Conservation (phyloP, 2,329 filamentous ascomycete species). For the Cordyceps farinosa region DNA sequence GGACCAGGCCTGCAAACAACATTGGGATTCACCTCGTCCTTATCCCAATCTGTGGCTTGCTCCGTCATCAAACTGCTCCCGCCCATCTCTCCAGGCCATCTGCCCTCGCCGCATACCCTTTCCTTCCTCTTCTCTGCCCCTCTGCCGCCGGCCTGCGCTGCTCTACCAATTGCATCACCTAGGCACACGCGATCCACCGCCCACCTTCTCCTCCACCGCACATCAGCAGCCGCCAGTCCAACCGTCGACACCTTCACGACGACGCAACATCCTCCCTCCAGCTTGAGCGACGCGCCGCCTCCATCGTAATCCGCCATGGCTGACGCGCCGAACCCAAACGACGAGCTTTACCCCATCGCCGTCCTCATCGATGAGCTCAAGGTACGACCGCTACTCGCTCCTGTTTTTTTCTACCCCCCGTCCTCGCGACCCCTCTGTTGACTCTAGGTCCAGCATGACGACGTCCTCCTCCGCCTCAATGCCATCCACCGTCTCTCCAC, state of each 20-base stretch:
- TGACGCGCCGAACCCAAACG: slow-evolving; percentile 83
- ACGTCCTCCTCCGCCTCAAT: slow-evolving; percentile 95
- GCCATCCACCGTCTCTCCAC: slow-evolving; percentile 97
- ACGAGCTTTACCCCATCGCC: slow-evolving; percentile 99
- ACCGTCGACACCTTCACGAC: slow-evolving; percentile 12
- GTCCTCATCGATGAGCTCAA: slow-evolving; percentile 99
- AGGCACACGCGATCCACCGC: slow-evolving; percentile 27
- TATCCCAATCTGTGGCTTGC: background rate
- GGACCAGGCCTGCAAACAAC: slow-evolving; percentile 8
- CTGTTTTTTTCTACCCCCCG: slow-evolving; percentile 21
- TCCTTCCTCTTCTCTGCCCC: background rate
- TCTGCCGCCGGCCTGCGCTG: slow-evolving; percentile 1
- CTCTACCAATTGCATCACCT: slow-evolving; percentile 28
- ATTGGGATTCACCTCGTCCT: slow-evolving; percentile 2
- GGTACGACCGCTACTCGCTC: slow-evolving; percentile 50
- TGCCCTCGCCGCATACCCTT: background rate
- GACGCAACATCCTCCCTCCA: slow-evolving; percentile 5
- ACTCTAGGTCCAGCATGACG: slow-evolving; percentile 71
- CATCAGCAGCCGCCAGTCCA: slow-evolving; percentile 14
- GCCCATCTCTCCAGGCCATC: background rate
- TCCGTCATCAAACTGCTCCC: background rate
- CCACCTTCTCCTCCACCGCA: slow-evolving; percentile 22
- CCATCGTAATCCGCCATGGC: slow-evolving; percentile 63
- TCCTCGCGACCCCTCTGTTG: slow-evolving; percentile 25
- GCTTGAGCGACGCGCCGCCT: slow-evolving; percentile 17